Conservation (phyloP, 1,139 yeast species). For the Diutina pseudorugosa region DNA sequence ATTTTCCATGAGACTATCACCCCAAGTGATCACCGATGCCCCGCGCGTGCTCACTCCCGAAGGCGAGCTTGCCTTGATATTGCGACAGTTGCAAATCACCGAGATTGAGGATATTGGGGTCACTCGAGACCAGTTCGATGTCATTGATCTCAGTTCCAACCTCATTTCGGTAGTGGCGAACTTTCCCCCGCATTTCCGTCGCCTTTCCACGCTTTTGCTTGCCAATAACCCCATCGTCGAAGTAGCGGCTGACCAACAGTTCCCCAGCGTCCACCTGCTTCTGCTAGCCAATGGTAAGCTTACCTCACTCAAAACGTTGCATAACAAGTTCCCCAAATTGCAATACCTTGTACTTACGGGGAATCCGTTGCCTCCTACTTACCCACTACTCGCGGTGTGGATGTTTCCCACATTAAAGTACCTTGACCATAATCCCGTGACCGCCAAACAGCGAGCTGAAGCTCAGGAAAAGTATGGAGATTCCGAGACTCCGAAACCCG, state of each 20-base stretch:
- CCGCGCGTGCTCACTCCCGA: conserved; percentile 25
- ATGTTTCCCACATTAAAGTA: conserved; percentile 48
- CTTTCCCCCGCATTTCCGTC: conserved; percentile 30
- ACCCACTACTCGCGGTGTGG: conserved; percentile 51
- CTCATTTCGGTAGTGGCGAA: conserved; percentile 41
- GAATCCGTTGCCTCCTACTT: conserved; percentile 50
- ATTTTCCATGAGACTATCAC: conserved; percentile 24
- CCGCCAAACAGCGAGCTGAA: conserved; percentile 35
- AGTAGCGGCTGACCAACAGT: conserved; percentile 15
- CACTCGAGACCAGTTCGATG: conserved; percentile 28
- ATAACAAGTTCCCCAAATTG: conserved; percentile 16
- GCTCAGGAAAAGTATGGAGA: conserved; percentile 37
- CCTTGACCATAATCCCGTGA: conserved; percentile 57
- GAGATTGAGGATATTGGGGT: conserved; percentile 24
- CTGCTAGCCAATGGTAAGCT: conserved; percentile 44
- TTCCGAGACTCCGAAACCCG: conserved; percentile 7
- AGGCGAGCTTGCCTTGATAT: conserved; percentile 22
- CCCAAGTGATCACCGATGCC: conserved; percentile 20
- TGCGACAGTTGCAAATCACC: conserved; percentile 22
- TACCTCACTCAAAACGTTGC: conserved; percentile 15
- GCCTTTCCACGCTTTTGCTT: conserved; percentile 39
- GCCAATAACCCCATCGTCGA: conserved; percentile 43
- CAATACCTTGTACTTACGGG: conserved; percentile 37
- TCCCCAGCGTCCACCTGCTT: conserved; percentile 26
- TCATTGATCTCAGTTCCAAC: conserved; percentile 60